Conservation (phyloP, 140 eudicot genomes). For the Erigeron philadelphicus region DNA sequence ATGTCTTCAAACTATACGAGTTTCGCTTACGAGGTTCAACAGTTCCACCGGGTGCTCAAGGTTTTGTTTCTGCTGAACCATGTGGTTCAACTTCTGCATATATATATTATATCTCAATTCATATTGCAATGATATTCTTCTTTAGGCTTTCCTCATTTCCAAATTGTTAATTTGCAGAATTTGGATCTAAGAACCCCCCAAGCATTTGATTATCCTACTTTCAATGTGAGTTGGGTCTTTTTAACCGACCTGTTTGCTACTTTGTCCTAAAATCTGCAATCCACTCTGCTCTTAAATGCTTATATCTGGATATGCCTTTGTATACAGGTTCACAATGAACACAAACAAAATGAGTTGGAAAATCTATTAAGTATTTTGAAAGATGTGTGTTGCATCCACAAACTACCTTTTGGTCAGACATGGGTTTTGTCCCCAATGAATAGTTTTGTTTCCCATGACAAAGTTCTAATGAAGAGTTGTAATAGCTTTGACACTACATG, state of each 20-base stretch:
- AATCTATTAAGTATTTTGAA: slow-evolving; percentile 1
- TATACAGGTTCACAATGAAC: not conserved
- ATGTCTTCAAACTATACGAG: slow-evolving; percentile 1
- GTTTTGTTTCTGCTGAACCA: not conserved
- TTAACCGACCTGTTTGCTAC: not conserved
- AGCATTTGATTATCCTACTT: not conserved
- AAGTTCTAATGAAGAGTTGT: slow-evolving; percentile 13
- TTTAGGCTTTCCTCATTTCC: not conserved
- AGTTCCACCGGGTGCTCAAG: slow-evolving; percentile 18
- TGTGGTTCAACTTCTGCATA: not conserved
- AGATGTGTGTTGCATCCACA: slow-evolving; percentile 19
- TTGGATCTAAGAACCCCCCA: not conserved
- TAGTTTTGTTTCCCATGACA: slow-evolving; percentile 16
- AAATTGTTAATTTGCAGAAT: slow-evolving; percentile 7
- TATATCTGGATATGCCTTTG: not conserved
- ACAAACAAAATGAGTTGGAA: not conserved
- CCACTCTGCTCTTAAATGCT: not conserved
- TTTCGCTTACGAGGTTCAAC: slow-evolving; percentile 20
- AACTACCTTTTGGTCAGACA: slow-evolving; percentile 26
- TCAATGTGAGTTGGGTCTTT: slow-evolving; percentile 4
- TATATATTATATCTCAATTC: no score
- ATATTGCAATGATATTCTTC: not conserved
- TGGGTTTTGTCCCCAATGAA: slow-evolving; percentile 18
- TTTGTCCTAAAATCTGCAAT: not conserved
- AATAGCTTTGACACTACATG: slow-evolving; percentile 24